Conservation (phyloP, 23 red algal species). For the Chondrus crispus region DNA sequence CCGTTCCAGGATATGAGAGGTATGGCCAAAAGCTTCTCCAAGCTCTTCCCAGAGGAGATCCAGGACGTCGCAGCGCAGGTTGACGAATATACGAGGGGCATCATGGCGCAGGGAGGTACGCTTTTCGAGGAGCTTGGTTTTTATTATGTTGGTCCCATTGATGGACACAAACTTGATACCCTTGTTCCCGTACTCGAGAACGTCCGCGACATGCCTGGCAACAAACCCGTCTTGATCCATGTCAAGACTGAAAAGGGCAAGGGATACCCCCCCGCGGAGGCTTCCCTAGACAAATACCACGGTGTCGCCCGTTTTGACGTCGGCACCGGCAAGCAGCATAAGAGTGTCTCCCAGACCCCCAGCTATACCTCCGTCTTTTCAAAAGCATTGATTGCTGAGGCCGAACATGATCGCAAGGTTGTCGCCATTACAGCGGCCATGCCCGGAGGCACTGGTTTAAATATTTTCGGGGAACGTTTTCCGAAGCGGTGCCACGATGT, state of each 20-base stretch:
- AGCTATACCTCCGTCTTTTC: constrained; percentile 92
- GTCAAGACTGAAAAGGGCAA: constrained; percentile 95
- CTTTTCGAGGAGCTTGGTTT: constrained; percentile 99
- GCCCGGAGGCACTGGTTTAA: constrained; percentile 95
- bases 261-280: constrained; percentile 94
- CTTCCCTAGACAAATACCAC: constrained; percentile 96
- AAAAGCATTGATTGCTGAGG: constrained; percentile 83
- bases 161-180: constrained; percentile 88
- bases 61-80: constrained; percentile 89
- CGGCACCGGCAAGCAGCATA: constrained; percentile 76
- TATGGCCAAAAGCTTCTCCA: constrained; percentile 85
- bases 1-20: constrained; percentile 83
- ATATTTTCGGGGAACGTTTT: constrained; percentile 86
- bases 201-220: constrained; percentile 92
- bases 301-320: constrained; percentile 92
- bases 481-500: constrained; percentile 94
- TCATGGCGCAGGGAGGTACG: constrained; percentile 79
- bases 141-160: constrained; percentile 96
- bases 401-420: constrained; percentile 87
- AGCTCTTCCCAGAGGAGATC: constrained; percentile 83
- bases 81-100: constrained; percentile 84
- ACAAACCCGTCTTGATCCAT: constrained; percentile 96
- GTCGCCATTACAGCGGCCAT: constrained; percentile 98
- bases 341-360: constrained; percentile 63
- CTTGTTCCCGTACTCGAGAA: constrained; percentile 84